Percentiles rank a stretch among this genome's conserved stretches.
These are phyloP conservation scores for Saturnispora zaruensis DNA, from an alignment of 805 yeast genomes.

Conservation along the genomic window DNA sequence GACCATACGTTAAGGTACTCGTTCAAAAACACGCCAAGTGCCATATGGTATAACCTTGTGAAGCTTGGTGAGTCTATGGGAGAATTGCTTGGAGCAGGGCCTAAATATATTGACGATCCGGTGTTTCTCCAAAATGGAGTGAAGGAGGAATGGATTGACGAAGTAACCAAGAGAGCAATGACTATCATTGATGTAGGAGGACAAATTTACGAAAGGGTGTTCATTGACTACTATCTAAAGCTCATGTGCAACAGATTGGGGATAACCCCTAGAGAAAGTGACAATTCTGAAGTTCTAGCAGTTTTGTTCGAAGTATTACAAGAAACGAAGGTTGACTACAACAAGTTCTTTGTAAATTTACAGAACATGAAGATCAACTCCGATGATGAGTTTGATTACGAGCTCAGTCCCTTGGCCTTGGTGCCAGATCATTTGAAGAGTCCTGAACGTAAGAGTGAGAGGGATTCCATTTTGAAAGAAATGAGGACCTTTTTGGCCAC, in stretches of 20 bases:
- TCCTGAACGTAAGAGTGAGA: slow-evolving; percentile 14
- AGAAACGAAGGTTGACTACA: slow-evolving; percentile 65
- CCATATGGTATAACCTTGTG: slow-evolving; percentile 89
- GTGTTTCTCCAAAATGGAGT: slow-evolving; percentile 35
- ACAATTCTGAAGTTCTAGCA: slow-evolving; percentile 39
- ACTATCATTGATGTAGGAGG: slow-evolving; percentile 55
- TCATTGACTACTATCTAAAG: slow-evolving; percentile 48
- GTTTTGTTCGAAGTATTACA: slow-evolving; percentile 56
- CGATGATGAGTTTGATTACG: slow-evolving; percentile 24
- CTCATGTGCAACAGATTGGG: slow-evolving; percentile 66
- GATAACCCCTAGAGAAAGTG: slow-evolving; percentile 35
- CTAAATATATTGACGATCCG: slow-evolving; percentile 38
- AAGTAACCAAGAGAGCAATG: slow-evolving; percentile 52
- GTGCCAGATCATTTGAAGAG: slow-evolving; percentile 25
- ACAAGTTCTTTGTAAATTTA: slow-evolving; percentile 62
- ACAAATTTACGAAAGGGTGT: slow-evolving; percentile 54
- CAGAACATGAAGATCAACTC: slow-evolving; percentile 37
- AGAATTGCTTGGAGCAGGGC: slow-evolving; percentile 70
- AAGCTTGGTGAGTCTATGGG: slow-evolving; percentile 79
- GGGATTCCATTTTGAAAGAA: slow-evolving; percentile 34
- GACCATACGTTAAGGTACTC: slow-evolving; percentile 67
- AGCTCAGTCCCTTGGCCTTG: slow-evolving; percentile 18
- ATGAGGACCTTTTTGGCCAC: slow-evolving; percentile 43
- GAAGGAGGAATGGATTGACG: slow-evolving; percentile 41
- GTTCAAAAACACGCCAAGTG: slow-evolving; percentile 74